Evolutionary conservation across 192 early-diverging fungal genomes (phyloP), one percentile per base, ranked within the genome.

Genomic region (Podila epicladia): DNA sequence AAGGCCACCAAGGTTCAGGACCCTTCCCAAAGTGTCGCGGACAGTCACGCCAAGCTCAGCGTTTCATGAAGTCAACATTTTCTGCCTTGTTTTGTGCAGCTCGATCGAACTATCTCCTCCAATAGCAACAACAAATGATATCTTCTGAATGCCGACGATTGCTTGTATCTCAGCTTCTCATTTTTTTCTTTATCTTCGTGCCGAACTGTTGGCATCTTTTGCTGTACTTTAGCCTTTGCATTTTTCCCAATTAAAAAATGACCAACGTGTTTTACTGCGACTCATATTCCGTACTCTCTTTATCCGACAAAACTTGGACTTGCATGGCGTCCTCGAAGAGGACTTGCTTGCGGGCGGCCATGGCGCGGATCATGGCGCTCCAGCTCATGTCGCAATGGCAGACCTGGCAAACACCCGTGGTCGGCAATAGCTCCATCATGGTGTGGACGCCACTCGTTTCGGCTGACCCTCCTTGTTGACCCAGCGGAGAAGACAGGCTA

Each of bases 351-450:
- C 74, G 74, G 1, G 51, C 37, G 26, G 35, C 59, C 77, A 80
- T 80, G 22, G 77, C 62, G 9, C 60, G 77, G 5, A 80, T 49
- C 77, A 80, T 73, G 12, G 0, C 19, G 2, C 32, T 65, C 71
- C 77, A 80, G 12, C 45, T 38, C 55, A 80, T 50, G 4, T 64
- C 71, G 8, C 33, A 53, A 6, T 48, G 51, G 22, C 77, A 80
- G 7, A 68, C 11, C 11, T 45, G 50, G 22, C 77, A 80, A 3
- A 26, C 58, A 35, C 64, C 77, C n/a, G 7, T 73, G 0, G 66
- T 73, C 2, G 77, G 77, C 5, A 80, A 66, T 29, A 79, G 45
- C n/a, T 32, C 31, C 37, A 12, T 29, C 13, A 19, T 64, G 22
- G 28, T 32, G 37, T n/a, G 17, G 37, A 45, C 41, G 3, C 13